Evolutionary conservation across 1,284 basidiomycete genomes (phyloP).

Genomic region (Cerioporus squamosus): DNA sequence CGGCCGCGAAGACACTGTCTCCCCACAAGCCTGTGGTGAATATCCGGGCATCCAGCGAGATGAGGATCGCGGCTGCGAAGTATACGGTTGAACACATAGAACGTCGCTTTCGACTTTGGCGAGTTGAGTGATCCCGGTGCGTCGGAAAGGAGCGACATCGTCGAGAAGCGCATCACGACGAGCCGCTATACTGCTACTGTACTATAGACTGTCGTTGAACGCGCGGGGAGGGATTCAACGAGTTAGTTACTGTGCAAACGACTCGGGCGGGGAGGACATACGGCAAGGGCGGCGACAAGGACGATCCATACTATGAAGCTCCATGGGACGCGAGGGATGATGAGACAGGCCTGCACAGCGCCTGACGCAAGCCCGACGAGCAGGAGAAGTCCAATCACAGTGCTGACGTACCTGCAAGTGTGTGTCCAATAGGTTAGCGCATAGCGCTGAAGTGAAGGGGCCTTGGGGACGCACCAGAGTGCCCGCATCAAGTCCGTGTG

Average conservation of each 20-base stretch:
- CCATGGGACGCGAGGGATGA: background rate
- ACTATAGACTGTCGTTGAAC: background rate
- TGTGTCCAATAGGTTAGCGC: background rate
- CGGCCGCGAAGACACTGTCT: background rate
- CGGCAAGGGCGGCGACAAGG: background rate
- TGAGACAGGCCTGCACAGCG: background rate
- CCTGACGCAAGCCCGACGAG: background rate
- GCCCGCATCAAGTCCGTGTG: background rate
- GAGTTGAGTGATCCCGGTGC: conserved; percentile 8
- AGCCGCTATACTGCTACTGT: conserved; percentile 7
- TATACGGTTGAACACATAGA: conserved; percentile 36
- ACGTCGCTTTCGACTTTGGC: conserved; percentile 39
- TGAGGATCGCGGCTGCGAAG: conserved; percentile 1
- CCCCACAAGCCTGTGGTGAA: too few species aligned
- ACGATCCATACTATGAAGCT: background rate
- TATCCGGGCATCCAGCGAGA: too few species aligned
- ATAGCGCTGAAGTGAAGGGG: background rate
- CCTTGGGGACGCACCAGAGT: background rate
- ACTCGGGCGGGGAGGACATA: background rate
- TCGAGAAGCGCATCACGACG: conserved; percentile 1
- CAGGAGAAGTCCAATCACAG: background rate
- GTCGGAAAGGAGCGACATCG: conserved; percentile 6
- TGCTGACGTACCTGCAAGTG: background rate
- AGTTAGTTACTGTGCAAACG: background rate
- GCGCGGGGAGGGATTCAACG: too few species aligned